phyloP scores from a whole-genome alignment of 2,329 filamentous ascomycete species.

The Talaromyces sp. region DNA sequence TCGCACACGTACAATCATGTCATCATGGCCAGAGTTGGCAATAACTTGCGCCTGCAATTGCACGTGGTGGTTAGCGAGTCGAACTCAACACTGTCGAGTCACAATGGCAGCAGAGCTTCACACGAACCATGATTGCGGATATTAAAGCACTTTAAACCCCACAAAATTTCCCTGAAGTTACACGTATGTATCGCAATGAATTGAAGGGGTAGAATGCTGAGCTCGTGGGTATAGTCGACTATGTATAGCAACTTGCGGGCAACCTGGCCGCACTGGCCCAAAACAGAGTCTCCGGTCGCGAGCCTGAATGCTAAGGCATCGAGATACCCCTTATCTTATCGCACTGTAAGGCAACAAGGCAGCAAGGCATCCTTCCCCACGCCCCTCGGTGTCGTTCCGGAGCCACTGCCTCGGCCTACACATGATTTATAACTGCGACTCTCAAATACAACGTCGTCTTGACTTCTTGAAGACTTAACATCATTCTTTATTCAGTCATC shows the following conservation, averaged over 20 bases:
- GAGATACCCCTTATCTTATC: constrained; percentile 18
- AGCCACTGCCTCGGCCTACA: constrained; percentile 4
- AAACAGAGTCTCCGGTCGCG: neutral
- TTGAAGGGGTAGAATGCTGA: constrained; percentile 14
- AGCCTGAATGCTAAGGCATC: constrained; percentile 15
- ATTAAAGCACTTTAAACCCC: neutral
- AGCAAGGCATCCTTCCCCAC: constrained; percentile 1
- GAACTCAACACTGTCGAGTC: constrained; percentile 6
- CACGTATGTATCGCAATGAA: constrained; percentile 14
- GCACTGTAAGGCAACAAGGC: constrained; percentile 14
- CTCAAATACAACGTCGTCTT: neutral
- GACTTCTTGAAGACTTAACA: no score
- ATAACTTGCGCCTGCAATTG: constrained; percentile 71
- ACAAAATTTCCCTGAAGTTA: constrained; percentile 2
- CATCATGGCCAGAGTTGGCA: constrained; percentile 87
- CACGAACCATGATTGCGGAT: constrained; percentile 19
- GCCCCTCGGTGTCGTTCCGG: neutral
- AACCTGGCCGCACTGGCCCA: constrained; percentile 20
- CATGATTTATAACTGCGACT: constrained; percentile 7
- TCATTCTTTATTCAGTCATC: neutral
- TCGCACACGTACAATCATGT: constrained; percentile 86
- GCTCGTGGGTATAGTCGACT: neutral
- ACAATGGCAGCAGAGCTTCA: constrained; percentile 10
- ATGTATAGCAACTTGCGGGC: constrained; percentile 17
- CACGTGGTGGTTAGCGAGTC: constrained; percentile 15